phyloP scores from a whole-genome alignment of 1,139 yeast genomes.

The Hansenula lynferdii region DNA sequence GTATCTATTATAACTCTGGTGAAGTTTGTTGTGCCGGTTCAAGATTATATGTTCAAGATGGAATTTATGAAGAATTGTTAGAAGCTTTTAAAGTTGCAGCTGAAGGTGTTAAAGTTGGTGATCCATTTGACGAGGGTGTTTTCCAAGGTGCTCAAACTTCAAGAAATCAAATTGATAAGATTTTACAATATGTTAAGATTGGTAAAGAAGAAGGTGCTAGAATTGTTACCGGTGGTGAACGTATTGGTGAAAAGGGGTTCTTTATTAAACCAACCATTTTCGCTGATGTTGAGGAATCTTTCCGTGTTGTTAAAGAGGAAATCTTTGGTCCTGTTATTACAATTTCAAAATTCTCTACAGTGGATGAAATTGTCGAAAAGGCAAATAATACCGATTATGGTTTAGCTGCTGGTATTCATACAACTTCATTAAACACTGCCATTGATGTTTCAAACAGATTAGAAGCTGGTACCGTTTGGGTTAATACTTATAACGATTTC shows the following conservation, averaged over 20 bases:
- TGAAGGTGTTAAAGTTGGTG: slow-evolving; percentile 46
- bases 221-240: slow-evolving; percentile 54
- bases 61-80: slow-evolving; percentile 45
- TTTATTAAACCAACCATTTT: slow-evolving; percentile 68
- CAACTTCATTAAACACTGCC: slow-evolving; percentile 40
- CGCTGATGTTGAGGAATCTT: slow-evolving; percentile 54
- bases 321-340: slow-evolving; percentile 64
- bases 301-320: slow-evolving; percentile 66
- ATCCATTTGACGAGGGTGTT: slow-evolving; percentile 52
- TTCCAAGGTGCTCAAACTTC: slow-evolving; percentile 66
- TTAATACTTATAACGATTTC: slow-evolving; percentile 55
- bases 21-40: slow-evolving; percentile 68
- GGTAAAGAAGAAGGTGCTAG: slow-evolving; percentile 60
- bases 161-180: slow-evolving; percentile 48
- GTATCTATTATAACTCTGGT: slow-evolving; percentile 55
- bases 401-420: slow-evolving; percentile 60
- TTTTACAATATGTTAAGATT: slow-evolving; percentile 48
- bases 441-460: slow-evolving; percentile 45
- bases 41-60: slow-evolving; percentile 55
- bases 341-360: slow-evolving; percentile 45
- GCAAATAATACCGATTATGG: slow-evolving; percentile 59
- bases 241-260: slow-evolving; percentile 52
- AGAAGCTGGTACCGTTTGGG: slow-evolving; percentile 55
- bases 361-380: slow-evolving; percentile 47
- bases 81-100: slow-evolving; percentile 42